Evolutionary conservation across 2,329 filamentous ascomycete species (phyloP), one percentile per base, ranked within the genome.

Genomic region (Rhinocladiella mackenziei): DNA sequence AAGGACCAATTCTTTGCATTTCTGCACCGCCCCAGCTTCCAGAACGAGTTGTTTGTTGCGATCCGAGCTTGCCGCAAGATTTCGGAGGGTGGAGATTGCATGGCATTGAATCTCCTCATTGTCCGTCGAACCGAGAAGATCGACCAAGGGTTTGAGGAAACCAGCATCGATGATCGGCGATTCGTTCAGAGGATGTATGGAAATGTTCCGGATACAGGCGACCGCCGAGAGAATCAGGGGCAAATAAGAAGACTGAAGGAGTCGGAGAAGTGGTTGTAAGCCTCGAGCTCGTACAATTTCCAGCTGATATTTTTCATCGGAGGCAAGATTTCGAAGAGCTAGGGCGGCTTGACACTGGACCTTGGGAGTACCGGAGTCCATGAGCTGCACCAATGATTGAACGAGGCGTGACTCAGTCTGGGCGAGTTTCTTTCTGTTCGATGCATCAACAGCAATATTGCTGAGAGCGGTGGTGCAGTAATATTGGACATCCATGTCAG

Each of bases 51-150:
- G 86, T 71, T 98, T 98, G 76, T 98, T 98, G 52, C 88, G 83
- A 64, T 98, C 92, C 5, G 91, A 97, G 68, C 89, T 97, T 43
- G 92, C 92, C 5, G 92, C 92, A 46, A 98, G 75, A 60, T 98
- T 98, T 53, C 92, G 82, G 36, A 98, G 76, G 0, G 92, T 98
- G 4, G 92, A 97, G 55, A 98, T 98, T 45, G 92, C 92, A 62
- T 98, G 92, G 62, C 92, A 98, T 64, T 98, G 92, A 39, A 98
- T 98, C 64, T 98, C 92, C 66, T 98, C 92, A 62, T 96, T 96
- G 58, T 97, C 91, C 1, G 89, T 96, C 7, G 89, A 94, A 39
- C 92, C 91, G 5, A 98, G 77, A 1, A 98, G 76, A 56, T 97
- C 89, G 17, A 98, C 92, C 43, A 98, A 70, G 0, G 92, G 92